These are phyloP conservation scores for Verticillium klebahnii DNA, from an alignment of 2,329 filamentous ascomycete species.

Conservation along the genomic window DNA sequence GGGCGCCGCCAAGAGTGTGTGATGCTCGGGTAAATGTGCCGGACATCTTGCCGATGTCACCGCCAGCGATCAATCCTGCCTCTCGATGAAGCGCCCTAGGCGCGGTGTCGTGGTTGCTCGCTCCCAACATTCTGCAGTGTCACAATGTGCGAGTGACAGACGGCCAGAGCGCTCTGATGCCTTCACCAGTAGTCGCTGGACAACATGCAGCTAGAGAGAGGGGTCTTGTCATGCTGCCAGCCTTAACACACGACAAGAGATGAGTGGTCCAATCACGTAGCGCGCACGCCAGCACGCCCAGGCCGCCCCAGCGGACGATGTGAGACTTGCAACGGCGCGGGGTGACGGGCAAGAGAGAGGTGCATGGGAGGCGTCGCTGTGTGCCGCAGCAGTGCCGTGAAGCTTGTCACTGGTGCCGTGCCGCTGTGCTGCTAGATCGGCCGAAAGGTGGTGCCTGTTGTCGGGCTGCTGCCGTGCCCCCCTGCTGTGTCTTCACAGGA, in stretches of 20 bases:
- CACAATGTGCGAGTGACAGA: background rate
- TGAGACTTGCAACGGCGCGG: background rate
- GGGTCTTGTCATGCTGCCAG: background rate
- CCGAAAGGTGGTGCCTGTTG: background rate
- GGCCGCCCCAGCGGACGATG: background rate
- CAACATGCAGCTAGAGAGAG: background rate
- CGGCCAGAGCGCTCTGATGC: background rate
- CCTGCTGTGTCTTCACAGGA: too few relatives aligned
- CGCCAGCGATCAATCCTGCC: background rate
- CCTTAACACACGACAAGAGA: background rate
- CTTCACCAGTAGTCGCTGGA: background rate
- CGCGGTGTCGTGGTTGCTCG: background rate
- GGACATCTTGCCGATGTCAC: background rate
- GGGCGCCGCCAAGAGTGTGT: constrained; percentile 34
- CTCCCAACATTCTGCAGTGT: too few relatives aligned
- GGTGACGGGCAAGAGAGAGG: background rate
- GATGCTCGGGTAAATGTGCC: background rate
- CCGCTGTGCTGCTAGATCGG: background rate
- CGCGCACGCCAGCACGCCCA: background rate
- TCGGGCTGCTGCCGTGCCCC: too few relatives aligned
- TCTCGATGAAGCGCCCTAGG: background rate
- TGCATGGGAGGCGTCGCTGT: background rate
- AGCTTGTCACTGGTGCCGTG: background rate
- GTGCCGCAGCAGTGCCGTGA: background rate
- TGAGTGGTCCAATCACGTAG: background rate